Base-by-base conservation (phyloP, 2,329 filamentous ascomycete species). In the Dryadomyces quercus-mongolicae region DNA sequence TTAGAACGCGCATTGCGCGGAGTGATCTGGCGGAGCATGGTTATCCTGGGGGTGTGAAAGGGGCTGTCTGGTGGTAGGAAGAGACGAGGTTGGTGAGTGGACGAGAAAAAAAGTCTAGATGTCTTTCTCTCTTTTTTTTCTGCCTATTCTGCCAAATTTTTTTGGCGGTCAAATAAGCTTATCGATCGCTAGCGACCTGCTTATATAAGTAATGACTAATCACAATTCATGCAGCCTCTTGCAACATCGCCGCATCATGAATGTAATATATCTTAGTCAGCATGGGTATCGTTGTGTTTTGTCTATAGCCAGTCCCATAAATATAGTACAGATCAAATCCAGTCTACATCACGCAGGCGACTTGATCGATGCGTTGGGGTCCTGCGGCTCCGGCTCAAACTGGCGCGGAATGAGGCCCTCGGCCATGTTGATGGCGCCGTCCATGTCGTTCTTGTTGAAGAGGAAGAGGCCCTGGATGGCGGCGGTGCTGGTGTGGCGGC, bases 391-490 rank as follows among this genome's bases (percentile, higher is more conserved):
- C 0, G 75, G 68, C 64, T 81, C 78, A 59, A 80, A 75, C 52
- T 74, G 77, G 56, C 71, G 69, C 15, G 80, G 79, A 36, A 84
- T 76, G 55, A 88, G 70, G 2, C 77, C 80, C 58, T 87, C 83
- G 1, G 84, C 85, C 84, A 87, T 90, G 16, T 74, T 71, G 60
- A 97, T 91, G 15, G 92, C 92, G 2, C 92, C 90, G 60, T 90
- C 77, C 74, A 91, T 86, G 62, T 95, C 80, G 59, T 85, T 86
- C 71, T 98, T 98, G 70, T 97, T 94, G 67, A 94, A 95, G 67
- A 97, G 68, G 68, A 98, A 98, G 47, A 98, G 70, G 0, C 93
- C 93, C 69, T 98, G 93, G 34, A 98, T 82, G 21, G 90, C 89
- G 31, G 93, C 93, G 5, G 92, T 91, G 66, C 91, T 97, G 16